A percentile compares a stretch with the other conserved stretches of the same genome.
These are phyloP conservation scores for Elsinoe perseae DNA, from an alignment of 2,329 filamentous ascomycete species.

Conservation along the genomic window DNA sequence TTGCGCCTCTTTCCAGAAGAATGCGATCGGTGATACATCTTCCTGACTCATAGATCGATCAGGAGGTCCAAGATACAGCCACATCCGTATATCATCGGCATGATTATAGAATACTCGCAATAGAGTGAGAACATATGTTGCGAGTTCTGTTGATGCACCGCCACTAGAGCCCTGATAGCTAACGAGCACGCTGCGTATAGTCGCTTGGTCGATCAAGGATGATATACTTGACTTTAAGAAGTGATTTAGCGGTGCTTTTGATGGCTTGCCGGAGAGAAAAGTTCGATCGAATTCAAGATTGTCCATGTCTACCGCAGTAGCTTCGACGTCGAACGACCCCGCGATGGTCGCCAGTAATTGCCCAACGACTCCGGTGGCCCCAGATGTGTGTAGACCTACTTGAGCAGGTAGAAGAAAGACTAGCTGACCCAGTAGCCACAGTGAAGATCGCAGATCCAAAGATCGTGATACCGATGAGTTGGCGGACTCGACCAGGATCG, in stretches of 20 bases:
- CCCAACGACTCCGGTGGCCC: slow-evolving; percentile 45
- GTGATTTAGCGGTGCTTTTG: slow-evolving; percentile 28
- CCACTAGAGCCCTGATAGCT: slow-evolving; percentile 40
- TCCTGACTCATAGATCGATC: neutral
- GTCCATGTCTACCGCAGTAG: slow-evolving; percentile 25
- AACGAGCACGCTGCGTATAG: slow-evolving; percentile 42
- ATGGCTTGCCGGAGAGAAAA: slow-evolving; percentile 36
- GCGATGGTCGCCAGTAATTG: slow-evolving; percentile 50
- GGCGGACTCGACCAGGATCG: neutral
- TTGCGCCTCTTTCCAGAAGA: slow-evolving; percentile 69
- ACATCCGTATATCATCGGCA: slow-evolving; percentile 89
- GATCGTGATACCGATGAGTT: neutral
- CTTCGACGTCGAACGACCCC: slow-evolving; percentile 47
- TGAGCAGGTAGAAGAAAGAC: slow-evolving; percentile 34
- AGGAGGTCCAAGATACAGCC: slow-evolving; percentile 63
- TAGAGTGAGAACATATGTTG: slow-evolving; percentile 78
- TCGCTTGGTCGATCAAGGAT: slow-evolving; percentile 66
- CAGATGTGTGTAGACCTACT: neutral
- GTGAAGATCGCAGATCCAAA: slow-evolving; percentile 25
- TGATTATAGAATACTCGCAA: slow-evolving; percentile 74
- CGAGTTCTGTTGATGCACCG: slow-evolving; percentile 47
- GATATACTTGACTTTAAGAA: slow-evolving; percentile 59
- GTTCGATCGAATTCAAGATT: slow-evolving; percentile 33
- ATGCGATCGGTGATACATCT: slow-evolving; percentile 58
- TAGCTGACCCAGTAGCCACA: slow-evolving; percentile 53